Evolutionary conservation across 768 basidiomycete genomes (phyloP), one percentile per base, ranked within the genome.

Genomic region (Panaeolus papilionaceus): DNA sequence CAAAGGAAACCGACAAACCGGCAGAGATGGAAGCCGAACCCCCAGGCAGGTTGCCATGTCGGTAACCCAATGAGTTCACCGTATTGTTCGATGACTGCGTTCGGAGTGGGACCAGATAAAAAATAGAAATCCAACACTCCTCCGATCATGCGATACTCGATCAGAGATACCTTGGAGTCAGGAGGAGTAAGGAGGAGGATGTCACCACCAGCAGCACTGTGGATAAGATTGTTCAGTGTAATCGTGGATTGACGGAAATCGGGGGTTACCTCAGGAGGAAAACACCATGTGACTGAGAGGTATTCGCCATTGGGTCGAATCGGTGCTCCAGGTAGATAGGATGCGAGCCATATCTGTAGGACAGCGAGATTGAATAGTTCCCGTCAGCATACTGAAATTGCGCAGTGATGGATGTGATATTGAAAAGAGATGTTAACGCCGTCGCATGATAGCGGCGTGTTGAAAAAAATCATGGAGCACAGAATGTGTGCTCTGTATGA

Each of bases 61-160:
- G 92, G 91, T 44, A 86, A 79, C 3, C 92, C 92, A 33, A 91
- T 82, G n/a, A 88, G 78, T 40, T 79, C 83, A 4, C 88, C 86
- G 71, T 93, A 92, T 75, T 94, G 92, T 68, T 90, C 84, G 62
- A 91, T 84, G 9, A 92, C 92, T n/a, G 77, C 76, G 54, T 79
- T 79, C 28, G 88, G 84, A 78, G 81, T 84, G 78, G 75, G 87
- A 67, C 90, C 90, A 18, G 87, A 86, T 74, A 93, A 84, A 79
- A 92, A 93, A 81, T 93, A 93, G 70, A 94, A 88, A 77, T 93
- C 90, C 38, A 94, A 78, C 0, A 88, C 88, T 18, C 93, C 92
- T 5, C 93, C 92, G 58, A 94, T 79, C 75, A 88, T 79, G 58
- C 92, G 83, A 73, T 94, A 95, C 71, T 94, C 83, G 26, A 94